Conservation (phyloP, 768 basidiomycete species). For the Calocybe indica region DNA sequence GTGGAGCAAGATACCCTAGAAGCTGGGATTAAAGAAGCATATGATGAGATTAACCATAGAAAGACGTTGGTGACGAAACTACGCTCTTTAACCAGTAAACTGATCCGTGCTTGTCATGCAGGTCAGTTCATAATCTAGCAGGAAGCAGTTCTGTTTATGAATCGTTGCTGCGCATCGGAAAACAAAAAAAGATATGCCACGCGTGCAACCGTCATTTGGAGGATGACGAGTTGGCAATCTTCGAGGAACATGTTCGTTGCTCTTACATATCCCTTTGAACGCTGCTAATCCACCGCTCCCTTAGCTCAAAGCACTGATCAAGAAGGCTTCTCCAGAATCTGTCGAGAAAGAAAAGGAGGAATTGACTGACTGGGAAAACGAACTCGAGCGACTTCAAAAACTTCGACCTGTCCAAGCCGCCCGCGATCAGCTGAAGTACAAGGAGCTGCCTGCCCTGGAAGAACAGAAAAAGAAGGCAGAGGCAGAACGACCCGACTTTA, state of each 20-base stretch:
- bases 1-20: slow-evolving; percentile 31
- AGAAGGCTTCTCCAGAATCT: slow-evolving; percentile 44
- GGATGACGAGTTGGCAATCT: slow-evolving; percentile 41
- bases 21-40: slow-evolving; percentile 41
- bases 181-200: slow-evolving; percentile 61
- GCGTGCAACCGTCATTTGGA: slow-evolving; percentile 71
- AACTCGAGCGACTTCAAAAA: slow-evolving; percentile 49
- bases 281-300: background rate
- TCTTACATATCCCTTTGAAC: slow-evolving; percentile 19
- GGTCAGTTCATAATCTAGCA: slow-evolving; percentile 14
- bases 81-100: no score
- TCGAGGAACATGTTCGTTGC: slow-evolving; percentile 65
- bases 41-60: slow-evolving; percentile 33
- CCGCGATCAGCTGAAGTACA: slow-evolving; percentile 45
- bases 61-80: slow-evolving; percentile 31
- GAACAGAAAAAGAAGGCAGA: slow-evolving; percentile 54
- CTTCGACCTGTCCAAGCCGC: slow-evolving; percentile 53
- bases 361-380: slow-evolving; percentile 53
- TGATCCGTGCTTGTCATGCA: no score
- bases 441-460: slow-evolving; percentile 66
- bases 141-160: slow-evolving; percentile 40
- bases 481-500: slow-evolving; percentile 44
- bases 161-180: slow-evolving; percentile 48
- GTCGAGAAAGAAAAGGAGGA: slow-evolving; percentile 39
- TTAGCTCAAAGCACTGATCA: slow-evolving; percentile 62